Percentiles rank a stretch among this genome's conserved stretches.
phyloP scores from a whole-genome alignment of 768 basidiomycete species.

The Serendipita indica region DNA sequence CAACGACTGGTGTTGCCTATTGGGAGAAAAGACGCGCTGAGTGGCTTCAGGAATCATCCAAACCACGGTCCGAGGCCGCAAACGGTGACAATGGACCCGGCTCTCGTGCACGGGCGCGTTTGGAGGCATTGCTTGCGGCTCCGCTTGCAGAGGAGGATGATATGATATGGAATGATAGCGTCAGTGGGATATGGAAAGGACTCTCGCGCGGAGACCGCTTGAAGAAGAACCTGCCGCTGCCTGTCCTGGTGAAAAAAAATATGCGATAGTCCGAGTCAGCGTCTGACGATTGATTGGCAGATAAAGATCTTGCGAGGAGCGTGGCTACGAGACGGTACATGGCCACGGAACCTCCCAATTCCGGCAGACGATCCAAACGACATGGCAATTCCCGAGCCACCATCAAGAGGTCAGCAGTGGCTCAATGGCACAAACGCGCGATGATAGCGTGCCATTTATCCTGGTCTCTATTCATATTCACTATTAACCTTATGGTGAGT shows the following conservation, averaged over 20 bases:
- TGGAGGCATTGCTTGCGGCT: background rate
- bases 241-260: background rate
- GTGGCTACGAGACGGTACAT: constrained; percentile 1
- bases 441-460: too few relatives aligned
- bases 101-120: background rate
- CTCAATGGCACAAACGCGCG: background rate
- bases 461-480: too few relatives aligned
- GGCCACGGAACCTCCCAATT: background rate
- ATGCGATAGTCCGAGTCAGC: background rate
- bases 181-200: background rate
- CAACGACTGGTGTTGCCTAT: background rate
- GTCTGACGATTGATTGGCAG: background rate
- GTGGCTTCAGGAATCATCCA: background rate
- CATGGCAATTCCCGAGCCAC: background rate
- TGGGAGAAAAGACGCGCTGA: constrained; percentile 2
- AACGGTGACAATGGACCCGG: background rate
- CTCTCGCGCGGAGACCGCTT: background rate
- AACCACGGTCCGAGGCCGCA: background rate
- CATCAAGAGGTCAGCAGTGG: background rate
- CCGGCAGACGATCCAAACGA: background rate
- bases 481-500: too few relatives aligned
- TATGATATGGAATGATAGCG: background rate
- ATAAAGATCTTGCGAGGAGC: background rate
- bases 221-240: constrained; percentile 1
- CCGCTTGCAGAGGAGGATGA: background rate